Evolutionary conservation across 805 yeast species (phyloP), one percentile per base, ranked within the genome.

Genomic region (Suhomyces pyralidae): DNA sequence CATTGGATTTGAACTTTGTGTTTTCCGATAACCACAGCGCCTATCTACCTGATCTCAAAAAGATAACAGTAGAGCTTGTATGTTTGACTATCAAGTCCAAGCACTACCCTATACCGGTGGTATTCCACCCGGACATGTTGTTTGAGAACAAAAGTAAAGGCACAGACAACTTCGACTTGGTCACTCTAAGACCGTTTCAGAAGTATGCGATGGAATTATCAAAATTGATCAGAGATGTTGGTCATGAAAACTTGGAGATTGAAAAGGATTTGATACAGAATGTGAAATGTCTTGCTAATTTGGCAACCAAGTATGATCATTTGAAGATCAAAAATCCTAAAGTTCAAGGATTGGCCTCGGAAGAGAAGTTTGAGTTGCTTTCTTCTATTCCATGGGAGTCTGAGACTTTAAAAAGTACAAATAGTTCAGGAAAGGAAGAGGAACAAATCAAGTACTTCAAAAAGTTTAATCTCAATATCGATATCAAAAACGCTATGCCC

Each of bases 161-260:
- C 0, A 40, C 58, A 2, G 77, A 74, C 49, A 65, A 64, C 48
- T 72, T 70, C 53, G 70, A 69, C 48, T 48, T 60, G 44, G 52
- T 66, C n/a, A 69, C 71, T 2, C 63, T 72, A 34, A 62, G 59
- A 40, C 64, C 64, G 14, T 71, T 73, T 58, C 73, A 68, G 46
- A 58, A 55, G 45, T 66, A 68, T 49, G 73, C 71, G 2, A 52
- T 54, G 7, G 71, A 71, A 34, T 51, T 74, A 3, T 56, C 64
- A 6, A 58, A 59, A 38, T 45, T 69, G 2, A 45, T 67, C 20
- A 61, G 65, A 44, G 64, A 59, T 1, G 55, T 60, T 7, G 70
- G 69, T 0, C 42, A 53, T 7, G 66, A 59, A n/a, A 56, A 59
- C 9, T 53, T 71, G 43, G 64, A 58, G 5, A 51, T 73, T 4